Base-by-base conservation (phyloP, 2,329 filamentous ascomycete genomes). In the Xylaria sp. region DNA sequence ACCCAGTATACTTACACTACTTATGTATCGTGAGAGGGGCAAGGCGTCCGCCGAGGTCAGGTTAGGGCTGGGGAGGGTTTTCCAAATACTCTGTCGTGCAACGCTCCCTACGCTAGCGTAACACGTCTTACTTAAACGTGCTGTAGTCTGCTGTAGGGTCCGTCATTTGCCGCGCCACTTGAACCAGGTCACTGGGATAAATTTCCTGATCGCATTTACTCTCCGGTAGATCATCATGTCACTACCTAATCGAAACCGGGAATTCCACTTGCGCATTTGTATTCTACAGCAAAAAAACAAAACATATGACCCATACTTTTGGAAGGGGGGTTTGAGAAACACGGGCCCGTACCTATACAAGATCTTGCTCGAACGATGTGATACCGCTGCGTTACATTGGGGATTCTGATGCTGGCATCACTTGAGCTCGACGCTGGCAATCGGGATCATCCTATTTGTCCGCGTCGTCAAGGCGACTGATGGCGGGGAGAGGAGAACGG, bases 151-250 rank as follows among this genome's bases (percentile, higher is more conserved):
- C n/a, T 17, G 44, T 47, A 38, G 29, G 31, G 60, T 25, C 45
- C 29, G 54, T 45, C 29, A 58, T 38, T 62, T 31, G 65, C 55
- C 60, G 56, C 65, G 54, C 51, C 44, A 61, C 45, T 65, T n/a
- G 61, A 65, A 67, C 65, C 65, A 67, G 61, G 65, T 65, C 51
- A 54, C 33, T 65, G 66, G 66, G 61, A 67, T 53, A 57, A 27
- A 58, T 39, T 51, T 58, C 65, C 56, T 61, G 51, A 65, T 65
- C 61, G 31, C 44, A 54, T 31, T 61, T 64, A 61, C n/a, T 33
- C 31, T 42, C 61, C 62, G 62, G 66, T 51, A 68, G 66, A 68
- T 68, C 66, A 65, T 65, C 55, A 62, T 55, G 44, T 62, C 31
- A 54, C 49, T n/a, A n/a, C n/a, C n/a, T 61, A 50, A 49, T 20